Evolutionary conservation across 176 grass and related monocot genomes (phyloP).

Genomic region (Tillandsia fasciculata): DNA sequence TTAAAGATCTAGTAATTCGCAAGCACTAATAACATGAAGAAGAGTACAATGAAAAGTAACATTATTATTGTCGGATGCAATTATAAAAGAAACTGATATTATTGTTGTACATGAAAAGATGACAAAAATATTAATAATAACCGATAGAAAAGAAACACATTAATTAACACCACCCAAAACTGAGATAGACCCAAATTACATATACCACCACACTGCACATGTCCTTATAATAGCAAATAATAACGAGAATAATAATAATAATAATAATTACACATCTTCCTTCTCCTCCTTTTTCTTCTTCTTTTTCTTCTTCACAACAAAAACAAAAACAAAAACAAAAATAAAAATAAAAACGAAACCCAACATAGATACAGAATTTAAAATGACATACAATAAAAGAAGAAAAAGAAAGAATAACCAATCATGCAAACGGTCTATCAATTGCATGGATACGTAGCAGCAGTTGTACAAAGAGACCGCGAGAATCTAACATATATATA

Average conservation of each 20-base stretch:
- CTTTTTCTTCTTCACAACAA: neutral
- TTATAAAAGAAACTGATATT: neutral
- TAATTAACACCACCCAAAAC: too few relatives aligned
- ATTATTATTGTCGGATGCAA: neutral
- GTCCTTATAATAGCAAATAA: too few relatives aligned
- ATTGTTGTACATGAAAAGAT: too few relatives aligned
- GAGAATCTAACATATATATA: neutral
- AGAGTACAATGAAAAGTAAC: neutral
- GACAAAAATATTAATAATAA: too few relatives aligned
- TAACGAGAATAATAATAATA: too few relatives aligned
- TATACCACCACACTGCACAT: too few relatives aligned
- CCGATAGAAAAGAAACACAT: too few relatives aligned
- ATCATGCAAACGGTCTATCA: slow-evolving; percentile 8
- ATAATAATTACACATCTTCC: too few relatives aligned
- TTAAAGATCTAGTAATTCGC: neutral
- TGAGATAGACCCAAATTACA: too few relatives aligned
- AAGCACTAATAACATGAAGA: too few relatives aligned
- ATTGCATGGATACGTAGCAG: neutral
- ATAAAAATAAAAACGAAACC: neutral
- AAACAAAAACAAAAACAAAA: neutral
- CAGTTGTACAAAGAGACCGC: slow-evolving; percentile 1
- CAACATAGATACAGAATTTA: slow-evolving; percentile 4
- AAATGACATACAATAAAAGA: neutral
- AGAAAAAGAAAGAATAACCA: slow-evolving; percentile 17
- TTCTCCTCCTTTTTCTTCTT: too few relatives aligned